Evolutionary conservation across 176 grass and related monocot species (phyloP), one percentile per base, ranked within the genome.

Genomic region (Hsuehochloa calcarea): DNA sequence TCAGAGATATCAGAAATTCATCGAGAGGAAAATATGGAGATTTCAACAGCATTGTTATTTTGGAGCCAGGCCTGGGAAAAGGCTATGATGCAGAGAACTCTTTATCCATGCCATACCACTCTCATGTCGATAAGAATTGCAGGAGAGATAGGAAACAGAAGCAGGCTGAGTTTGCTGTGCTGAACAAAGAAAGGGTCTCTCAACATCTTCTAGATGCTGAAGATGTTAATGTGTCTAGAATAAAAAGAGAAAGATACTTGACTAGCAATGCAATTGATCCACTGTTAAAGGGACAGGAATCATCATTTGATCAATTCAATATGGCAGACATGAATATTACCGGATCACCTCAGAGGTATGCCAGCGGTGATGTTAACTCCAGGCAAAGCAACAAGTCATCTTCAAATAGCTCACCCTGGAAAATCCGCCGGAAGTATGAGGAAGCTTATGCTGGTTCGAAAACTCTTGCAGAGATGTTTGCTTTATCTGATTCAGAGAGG

Each of bases 381-480:
- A 86, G 67, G 40, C 58, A 77, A 85, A 89, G 34, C 31, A 77
- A 82, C 19, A 83, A 64, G 25, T 37, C 73, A 44, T 78, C 77
- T 38, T 69, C 87, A 62, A 84, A 70, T 64, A 82, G 31, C 23
- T 15, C 35, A 0, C 50, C 37, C 0, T 23, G n/a, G 70, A 87
- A 74, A 90, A 62, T 77, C 23, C n/a, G 16, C 16, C 11, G 16
- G 35, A 78, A 61, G 46, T 51, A 72, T 85, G 49, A 66, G 52
- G 81, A 85, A 79, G 79, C 73, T 60, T 35, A 63, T 63, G 61
- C 59, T 68, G 35, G 77, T 46, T 82, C 85, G 0, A 90, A 72
- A 90, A 90, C 91, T 82, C 85, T 93, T 77, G 85, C 81, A 51
- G 82, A 93, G 80, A 93, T 93, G 91, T 85, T 93, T 75, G 91